These are phyloP conservation scores for Cryptococcus floricola DNA, from an alignment of 1,284 basidiomycete species.

Conservation along the genomic window DNA sequence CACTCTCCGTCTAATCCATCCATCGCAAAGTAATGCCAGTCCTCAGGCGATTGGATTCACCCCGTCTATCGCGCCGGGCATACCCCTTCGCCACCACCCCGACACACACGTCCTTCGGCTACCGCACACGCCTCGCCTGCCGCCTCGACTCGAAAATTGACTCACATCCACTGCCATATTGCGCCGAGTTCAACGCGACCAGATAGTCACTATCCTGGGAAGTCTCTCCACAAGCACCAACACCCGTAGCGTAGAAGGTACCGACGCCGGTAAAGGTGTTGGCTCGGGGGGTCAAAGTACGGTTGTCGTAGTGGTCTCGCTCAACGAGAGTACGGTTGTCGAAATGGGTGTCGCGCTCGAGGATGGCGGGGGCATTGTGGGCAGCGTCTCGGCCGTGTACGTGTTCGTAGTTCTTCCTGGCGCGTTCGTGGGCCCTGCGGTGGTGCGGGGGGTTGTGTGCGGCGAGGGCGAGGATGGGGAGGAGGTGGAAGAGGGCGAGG, in stretches of 20 bases:
- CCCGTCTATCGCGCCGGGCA: too few relatives aligned
- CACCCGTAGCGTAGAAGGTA: conserved; percentile 28
- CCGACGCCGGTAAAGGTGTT: conserved; percentile 13
- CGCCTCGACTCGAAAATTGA: not conserved
- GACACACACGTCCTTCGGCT: too few relatives aligned
- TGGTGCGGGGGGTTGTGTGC: conserved; percentile 9
- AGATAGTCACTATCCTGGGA: conserved; percentile 24
- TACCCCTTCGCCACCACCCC: too few relatives aligned
- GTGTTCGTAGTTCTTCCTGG: conserved; percentile 14
- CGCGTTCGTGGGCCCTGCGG: conserved; percentile 10
- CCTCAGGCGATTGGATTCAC: too few relatives aligned
- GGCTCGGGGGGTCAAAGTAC: conserved; percentile 10
- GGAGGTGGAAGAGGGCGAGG: conserved; percentile 7
- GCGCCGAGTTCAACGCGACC: conserved; percentile 30
- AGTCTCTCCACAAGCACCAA: conserved; percentile 31
- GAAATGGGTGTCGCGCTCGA: not conserved
- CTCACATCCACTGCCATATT: conserved; percentile 37
- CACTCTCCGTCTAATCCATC: too few relatives aligned
- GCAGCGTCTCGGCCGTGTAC: not conserved
- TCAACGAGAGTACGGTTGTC: conserved; percentile 9
- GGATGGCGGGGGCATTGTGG: not conserved
- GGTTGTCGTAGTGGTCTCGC: conserved; percentile 6
- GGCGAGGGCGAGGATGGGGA: conserved; percentile 6
- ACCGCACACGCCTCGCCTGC: not conserved
- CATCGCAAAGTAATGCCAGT: too few relatives aligned